A percentile compares a stretch with the other conserved stretches of the same genome.
Conservation (phyloP, 2,329 filamentous ascomycete genomes). For the Magnaporthales sp. region DNA sequence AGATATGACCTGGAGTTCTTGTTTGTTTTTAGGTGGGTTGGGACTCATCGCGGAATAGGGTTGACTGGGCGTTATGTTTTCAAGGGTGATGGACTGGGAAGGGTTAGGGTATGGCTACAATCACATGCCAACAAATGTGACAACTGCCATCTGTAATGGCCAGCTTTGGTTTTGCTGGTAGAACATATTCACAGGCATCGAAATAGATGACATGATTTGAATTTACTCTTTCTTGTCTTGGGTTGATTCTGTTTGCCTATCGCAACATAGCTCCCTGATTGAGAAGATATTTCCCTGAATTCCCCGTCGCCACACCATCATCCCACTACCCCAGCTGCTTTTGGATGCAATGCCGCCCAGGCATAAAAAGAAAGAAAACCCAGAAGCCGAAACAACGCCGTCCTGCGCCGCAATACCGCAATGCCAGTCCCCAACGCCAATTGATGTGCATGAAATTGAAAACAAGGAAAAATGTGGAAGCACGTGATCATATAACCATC, state of each 20-base stretch:
- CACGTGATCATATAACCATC: not conserved
- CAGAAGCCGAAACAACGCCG: not conserved
- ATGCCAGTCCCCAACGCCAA: not conserved
- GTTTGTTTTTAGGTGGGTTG: not conserved
- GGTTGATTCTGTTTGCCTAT: not conserved
- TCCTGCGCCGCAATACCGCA: not conserved
- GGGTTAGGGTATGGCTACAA: not conserved
- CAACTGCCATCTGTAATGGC: not conserved
- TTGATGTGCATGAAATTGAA: not conserved
- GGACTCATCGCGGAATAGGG: not conserved
- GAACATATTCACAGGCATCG: not conserved
- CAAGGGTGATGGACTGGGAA: not conserved
- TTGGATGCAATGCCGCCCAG: not conserved
- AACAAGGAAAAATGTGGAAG: not conserved
- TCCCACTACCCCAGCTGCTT: not conserved
- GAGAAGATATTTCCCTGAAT: not conserved
- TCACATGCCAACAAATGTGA: not conserved
- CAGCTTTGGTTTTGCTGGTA: not conserved
- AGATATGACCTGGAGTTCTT: not conserved
- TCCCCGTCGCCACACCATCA: too few relatives aligned
- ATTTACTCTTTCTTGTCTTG: not conserved
- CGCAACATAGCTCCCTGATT: not conserved
- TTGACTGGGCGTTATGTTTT: not conserved
- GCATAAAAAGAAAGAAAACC: not conserved
- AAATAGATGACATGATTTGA: not conserved